These are phyloP conservation scores for Euphorbia pulcherrima DNA, from an alignment of 345 rosid species.

Conservation along the genomic window DNA sequence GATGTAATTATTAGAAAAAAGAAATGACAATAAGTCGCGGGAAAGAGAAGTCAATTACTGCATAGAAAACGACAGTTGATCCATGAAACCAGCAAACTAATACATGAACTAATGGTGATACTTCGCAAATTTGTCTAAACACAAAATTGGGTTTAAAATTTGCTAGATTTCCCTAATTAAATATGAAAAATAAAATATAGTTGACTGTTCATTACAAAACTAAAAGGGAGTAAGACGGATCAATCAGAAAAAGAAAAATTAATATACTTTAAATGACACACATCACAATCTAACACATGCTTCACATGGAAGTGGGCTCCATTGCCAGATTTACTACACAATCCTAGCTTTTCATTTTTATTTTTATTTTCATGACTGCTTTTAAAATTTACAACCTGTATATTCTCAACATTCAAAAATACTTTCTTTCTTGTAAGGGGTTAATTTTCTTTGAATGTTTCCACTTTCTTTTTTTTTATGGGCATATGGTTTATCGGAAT, in stretches of 20 bases:
- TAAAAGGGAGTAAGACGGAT: not conserved
- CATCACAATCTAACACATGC: slow-evolving; percentile 6
- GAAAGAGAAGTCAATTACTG: too few relatives aligned
- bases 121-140: not conserved
- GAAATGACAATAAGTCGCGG: too few relatives aligned
- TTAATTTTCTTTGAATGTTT: too few relatives aligned
- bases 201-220: not conserved
- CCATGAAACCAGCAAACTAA: too few relatives aligned
- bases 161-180: too few relatives aligned
- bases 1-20: too few relatives aligned
- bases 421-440: too few relatives aligned
- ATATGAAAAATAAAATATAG: not conserved
- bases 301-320: slow-evolving; percentile 20
- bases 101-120: slow-evolving; percentile 12
- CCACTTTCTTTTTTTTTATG: too few relatives aligned
- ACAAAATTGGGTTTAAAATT: not conserved
- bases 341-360: not conserved
- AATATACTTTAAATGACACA: not conserved
- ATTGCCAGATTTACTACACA: slow-evolving; percentile 6
- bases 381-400: slow-evolving; percentile 10
- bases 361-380: not conserved
- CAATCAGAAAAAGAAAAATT: not conserved
- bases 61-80: too few relatives aligned
- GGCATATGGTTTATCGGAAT: too few relatives aligned
- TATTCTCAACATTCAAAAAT: too few relatives aligned